Base-by-base conservation (phyloP, 2,329 filamentous ascomycete species). In the Arthrobotrys megalospora region DNA sequence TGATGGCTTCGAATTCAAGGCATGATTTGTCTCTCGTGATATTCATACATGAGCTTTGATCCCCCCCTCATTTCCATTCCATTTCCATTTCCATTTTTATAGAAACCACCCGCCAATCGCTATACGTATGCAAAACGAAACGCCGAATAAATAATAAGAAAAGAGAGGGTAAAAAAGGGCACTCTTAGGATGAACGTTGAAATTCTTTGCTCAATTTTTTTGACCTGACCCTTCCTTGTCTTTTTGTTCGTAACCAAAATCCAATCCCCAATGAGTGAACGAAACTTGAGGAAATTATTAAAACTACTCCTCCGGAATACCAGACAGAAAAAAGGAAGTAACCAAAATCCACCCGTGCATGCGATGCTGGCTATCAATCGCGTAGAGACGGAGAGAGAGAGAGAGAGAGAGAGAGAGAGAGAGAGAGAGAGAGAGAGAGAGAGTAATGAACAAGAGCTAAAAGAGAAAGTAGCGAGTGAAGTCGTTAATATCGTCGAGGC, bases 311-410 rank as follows among this genome's bases (percentile, higher is more conserved):
- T 55, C 47, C 58, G 47, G 16, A 55, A 72, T 47, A 66, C 38
- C 21, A 53, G 41, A 43, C 48, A 63, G 43, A 16, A 32, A 43
- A 43, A 60, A 19, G 16, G 16, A 60, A 43, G 11, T 41, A 11
- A 60, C 12, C 55, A n/a, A 28, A 60, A 50, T 50, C 47, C 63
- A 45, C 66, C 66, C 34, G 38, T 53, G 36, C 48, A 69, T 60
- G 72, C 65, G 67, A 70, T 77, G 50, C 58, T 76, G 32, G 50
- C 66, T 66, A 65, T 65, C 14, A 70, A 77, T 34, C n/a, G 45
- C 34, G 58, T 21, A 62, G 45, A 67, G 16, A 63, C 41, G 6
- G 21, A 64, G 21, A 19, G 28, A 64, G 58, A 34, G 24, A 41
- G 63, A 47, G 4, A 55, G 28, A 67, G 45, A n/a, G 19, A 45